phyloP scores from a whole-genome alignment of 2,329 filamentous ascomycete genomes.

The Epichloe uncinata region DNA sequence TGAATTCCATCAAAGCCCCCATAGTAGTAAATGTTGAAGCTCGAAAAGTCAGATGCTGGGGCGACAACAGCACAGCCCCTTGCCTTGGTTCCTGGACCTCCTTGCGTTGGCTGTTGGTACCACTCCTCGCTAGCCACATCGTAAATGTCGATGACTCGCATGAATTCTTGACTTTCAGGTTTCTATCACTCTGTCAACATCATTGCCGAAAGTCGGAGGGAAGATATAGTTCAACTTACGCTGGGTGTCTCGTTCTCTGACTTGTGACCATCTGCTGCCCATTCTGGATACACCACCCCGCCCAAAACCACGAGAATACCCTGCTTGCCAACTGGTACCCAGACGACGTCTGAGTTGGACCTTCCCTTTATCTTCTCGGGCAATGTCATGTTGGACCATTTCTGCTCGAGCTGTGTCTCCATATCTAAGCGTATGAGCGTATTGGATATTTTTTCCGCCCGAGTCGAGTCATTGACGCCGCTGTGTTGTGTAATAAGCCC shows the following conservation, averaged over 20 bases:
- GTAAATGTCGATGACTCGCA: constrained; percentile 59
- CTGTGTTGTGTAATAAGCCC: constrained; percentile 32
- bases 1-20: constrained; percentile 54
- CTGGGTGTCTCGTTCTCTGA: constrained; percentile 19
- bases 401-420: constrained; percentile 31
- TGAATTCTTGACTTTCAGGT: constrained; percentile 56
- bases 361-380: constrained; percentile 36
- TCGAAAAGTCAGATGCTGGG: constrained; percentile 56
- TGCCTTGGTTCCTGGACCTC: constrained; percentile 44
- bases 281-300: constrained; percentile 53
- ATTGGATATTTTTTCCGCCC: constrained; percentile 35
- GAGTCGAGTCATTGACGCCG: constrained; percentile 18
- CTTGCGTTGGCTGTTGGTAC: constrained; percentile 54
- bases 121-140: constrained; percentile 57
- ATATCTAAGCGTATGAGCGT: constrained; percentile 51
- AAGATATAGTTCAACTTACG: constrained; percentile 14
- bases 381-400: constrained; percentile 45
- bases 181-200: constrained; percentile 26
- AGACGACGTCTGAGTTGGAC: constrained; percentile 52
- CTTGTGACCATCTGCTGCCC: constrained; percentile 14
- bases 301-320: constrained; percentile 68
- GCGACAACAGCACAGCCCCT: constrained; percentile 63
- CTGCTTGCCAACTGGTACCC: constrained; percentile 64
- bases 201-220: not conserved
- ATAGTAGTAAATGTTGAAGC: constrained; percentile 76